phyloP scores from a whole-genome alignment of 78 protist genomes.

The Dictyostelium purpureum region DNA sequence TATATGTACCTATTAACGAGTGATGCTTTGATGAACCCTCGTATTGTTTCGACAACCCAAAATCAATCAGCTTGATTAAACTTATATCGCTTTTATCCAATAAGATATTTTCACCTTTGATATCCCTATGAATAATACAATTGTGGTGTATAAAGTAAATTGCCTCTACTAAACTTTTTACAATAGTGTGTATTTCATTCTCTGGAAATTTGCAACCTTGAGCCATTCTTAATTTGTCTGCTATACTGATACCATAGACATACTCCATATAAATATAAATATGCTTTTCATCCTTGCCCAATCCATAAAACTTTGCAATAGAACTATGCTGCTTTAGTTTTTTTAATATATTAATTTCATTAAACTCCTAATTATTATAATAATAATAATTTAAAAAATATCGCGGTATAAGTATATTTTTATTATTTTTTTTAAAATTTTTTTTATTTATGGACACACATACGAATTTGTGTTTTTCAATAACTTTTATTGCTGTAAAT shows the following conservation, averaged over 20 bases:
- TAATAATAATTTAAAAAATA: too few species aligned
- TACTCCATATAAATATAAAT: conserved; percentile 5
- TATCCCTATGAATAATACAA: conserved; percentile 67
- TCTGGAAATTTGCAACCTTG: background rate
- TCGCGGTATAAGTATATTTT: background rate
- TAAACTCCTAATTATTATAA: too few species aligned
- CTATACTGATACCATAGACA: background rate
- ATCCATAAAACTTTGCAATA: background rate
- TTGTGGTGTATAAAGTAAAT: too few species aligned
- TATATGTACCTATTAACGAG: conserved; percentile 84
- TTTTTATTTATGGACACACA: too few species aligned
- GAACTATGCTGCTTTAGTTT: background rate
- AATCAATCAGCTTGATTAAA: conserved; percentile 84
- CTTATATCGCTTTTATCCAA: too few species aligned
- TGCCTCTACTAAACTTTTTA: background rate
- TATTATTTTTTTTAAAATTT: too few species aligned
- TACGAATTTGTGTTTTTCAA: background rate
- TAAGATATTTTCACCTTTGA: conserved; percentile 93
- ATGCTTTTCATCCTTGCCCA: background rate
- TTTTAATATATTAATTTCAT: conserved; percentile 1
- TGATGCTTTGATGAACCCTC: background rate
- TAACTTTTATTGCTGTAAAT: background rate
- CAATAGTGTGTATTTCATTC: background rate
- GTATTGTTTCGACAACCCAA: conserved; percentile 61
- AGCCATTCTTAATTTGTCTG: background rate